Evolutionary conservation across 345 rosid genomes (phyloP), one percentile per base, ranked within the genome.

Genomic region (Dimocarpus longan): DNA sequence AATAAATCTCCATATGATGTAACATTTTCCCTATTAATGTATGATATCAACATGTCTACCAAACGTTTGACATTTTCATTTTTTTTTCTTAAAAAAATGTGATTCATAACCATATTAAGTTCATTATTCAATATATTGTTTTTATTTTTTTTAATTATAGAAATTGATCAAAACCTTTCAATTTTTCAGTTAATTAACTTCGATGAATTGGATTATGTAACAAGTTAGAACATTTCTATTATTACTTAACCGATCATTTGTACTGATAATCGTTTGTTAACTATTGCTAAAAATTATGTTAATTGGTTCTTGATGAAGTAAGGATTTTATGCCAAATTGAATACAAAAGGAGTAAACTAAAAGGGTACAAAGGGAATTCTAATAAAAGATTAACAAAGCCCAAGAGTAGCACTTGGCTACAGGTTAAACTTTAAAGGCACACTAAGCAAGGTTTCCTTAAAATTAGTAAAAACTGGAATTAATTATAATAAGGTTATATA

Each of bases 391-490:
- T 13, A 13, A 63, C 75, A 79, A 68, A 68, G 22, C 81, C 79
- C 79, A 74, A 63, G 79, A 81, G 13, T 67, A 76, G 69, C 73
- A 74, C 69, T 78, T 70, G 84, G 80, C 62, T 73, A 40, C 43
- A 63, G 79, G 67, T 54, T 73, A 40, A 37, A 63, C 77, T 66
- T 62, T 50, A 75, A 82, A 80, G 84, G 76, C 84, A 73, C 79
- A 62, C 42, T 7, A 15, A 73, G 60, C 80, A 74, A 83, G 56
- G 81, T 37, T 18, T 68, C 84, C 83, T 86, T 75, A 85, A 87
- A 80, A 76, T 82, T 80, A 62, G 83, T 71, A 79, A 80, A 76
- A 59, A 75, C 68, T 52, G 10, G 1, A 32, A 79, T 50, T 73
- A 76, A 74, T 73, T 19, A 60, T 60, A 60, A 59, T 56, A 26